Conservation (phyloP, 2,329 filamentous ascomycete species). For the Lecanicillium sp. region DNA sequence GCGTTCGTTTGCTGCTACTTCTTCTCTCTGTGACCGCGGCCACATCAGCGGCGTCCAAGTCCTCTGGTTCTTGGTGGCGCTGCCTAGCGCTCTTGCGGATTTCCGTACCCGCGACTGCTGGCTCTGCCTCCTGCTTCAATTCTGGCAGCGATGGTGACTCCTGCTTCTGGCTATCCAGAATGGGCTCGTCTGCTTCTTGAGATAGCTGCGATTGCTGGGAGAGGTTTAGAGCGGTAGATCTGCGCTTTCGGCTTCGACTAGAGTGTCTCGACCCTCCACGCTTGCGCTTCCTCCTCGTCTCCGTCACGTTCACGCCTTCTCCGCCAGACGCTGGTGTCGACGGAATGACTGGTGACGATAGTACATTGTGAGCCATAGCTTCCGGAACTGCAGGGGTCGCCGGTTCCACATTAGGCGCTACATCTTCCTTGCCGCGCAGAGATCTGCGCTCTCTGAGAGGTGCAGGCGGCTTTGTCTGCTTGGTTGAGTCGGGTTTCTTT, state of each 20-base stretch:
- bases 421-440: conserved; percentile 2
- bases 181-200: not conserved
- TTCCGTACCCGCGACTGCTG: not conserved
- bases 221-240: not conserved
- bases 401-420: too few relatives aligned
- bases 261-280: conserved; percentile 1
- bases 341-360: not conserved
- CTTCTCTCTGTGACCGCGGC: conserved; percentile 2
- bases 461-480: too few relatives aligned
- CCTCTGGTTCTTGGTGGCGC: not conserved
- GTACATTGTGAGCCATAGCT: not conserved
- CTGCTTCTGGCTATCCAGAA: conserved; percentile 1
- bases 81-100: conserved; percentile 1
- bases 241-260: conserved; percentile 3
- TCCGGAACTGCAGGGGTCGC: not conserved
- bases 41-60: conserved; percentile 1
- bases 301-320: not conserved
- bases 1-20: conserved; percentile 2
- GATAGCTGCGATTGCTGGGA: not conserved
- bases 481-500: too few relatives aligned
- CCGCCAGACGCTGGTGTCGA: not conserved
- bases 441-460: conserved; percentile 5
- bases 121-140: conserved; percentile 1
- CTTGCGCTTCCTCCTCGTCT: conserved; percentile 6
- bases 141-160: conserved; percentile 5